phyloP scores from a whole-genome alignment of 2,329 filamentous ascomycete species.

The Macroventuria anomochaeta region DNA sequence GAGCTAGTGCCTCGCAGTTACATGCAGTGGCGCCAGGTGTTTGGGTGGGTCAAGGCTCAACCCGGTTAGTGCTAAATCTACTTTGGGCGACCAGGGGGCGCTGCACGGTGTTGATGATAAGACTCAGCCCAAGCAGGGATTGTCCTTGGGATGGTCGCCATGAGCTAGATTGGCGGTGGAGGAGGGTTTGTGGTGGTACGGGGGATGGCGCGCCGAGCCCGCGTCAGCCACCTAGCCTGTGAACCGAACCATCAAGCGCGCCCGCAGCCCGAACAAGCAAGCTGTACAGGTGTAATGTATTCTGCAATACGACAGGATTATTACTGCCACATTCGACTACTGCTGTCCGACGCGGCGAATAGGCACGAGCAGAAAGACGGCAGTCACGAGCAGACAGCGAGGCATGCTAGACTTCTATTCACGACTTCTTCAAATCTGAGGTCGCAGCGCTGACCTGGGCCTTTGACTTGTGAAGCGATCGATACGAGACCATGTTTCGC shows the following conservation, averaged over 20 bases:
- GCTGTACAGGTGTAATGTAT: conserved; percentile 35
- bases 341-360: conserved; percentile 14
- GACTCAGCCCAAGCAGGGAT: conserved; percentile 34
- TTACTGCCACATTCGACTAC: conserved; percentile 18
- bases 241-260: conserved; percentile 27
- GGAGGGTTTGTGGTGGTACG: conserved; percentile 28
- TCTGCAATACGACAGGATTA: conserved; percentile 32
- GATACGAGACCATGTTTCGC: conserved; percentile 24
- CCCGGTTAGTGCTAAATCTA: conserved; percentile 29
- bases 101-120: conserved; percentile 40
- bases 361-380: conserved; percentile 4
- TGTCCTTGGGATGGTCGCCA: conserved; percentile 28
- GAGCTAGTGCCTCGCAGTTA: conserved; percentile 43
- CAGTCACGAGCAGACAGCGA: not conserved
- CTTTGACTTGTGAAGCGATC: conserved; percentile 11
- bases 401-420: not conserved
- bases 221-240: conserved; percentile 34
- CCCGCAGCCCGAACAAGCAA: conserved; percentile 19
- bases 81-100: conserved; percentile 35
- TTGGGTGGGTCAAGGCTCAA: conserved; percentile 39
- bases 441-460: conserved; percentile 13
- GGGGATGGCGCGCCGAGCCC: conserved; percentile 28
- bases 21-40: conserved; percentile 17
- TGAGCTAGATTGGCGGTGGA: conserved; percentile 25
- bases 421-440: not conserved